These are phyloP conservation scores for Plantago major DNA, from an alignment of 257 asterid genomes.

Conservation along the genomic window DNA sequence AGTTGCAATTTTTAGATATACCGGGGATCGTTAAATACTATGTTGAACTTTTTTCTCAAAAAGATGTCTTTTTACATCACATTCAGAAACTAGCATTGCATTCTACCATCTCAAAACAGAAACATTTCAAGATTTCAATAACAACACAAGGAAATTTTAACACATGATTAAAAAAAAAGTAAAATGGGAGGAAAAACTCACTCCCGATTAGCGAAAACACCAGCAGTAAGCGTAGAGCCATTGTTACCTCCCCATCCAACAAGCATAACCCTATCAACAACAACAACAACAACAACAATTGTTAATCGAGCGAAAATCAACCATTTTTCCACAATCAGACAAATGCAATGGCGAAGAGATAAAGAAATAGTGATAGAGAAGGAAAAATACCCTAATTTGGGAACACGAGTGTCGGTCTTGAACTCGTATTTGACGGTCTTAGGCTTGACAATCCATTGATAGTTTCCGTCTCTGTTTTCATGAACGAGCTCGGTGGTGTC, in stretches of 20 bases:
- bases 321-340: too few species aligned
- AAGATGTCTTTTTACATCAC: too few species aligned
- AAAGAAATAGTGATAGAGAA: not conserved
- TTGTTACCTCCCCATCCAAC: constrained; percentile 99
- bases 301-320: too few species aligned
- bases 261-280: constrained; percentile 95
- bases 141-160: too few species aligned
- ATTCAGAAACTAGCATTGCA: too few species aligned
- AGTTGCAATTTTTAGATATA: too few species aligned
- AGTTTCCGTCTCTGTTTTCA: constrained; percentile 67
- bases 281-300: constrained; percentile 1
- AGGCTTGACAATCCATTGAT: constrained; percentile 95
- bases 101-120: too few species aligned
- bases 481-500: constrained; percentile 92
- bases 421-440: constrained; percentile 79
- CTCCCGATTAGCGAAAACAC: constrained; percentile 92
- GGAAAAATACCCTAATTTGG: constrained; percentile 68
- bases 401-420: constrained; percentile 68
- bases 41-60: too few species aligned
- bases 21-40: too few species aligned
- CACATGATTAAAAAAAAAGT: too few species aligned
- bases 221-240: constrained; percentile 89
- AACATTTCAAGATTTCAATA: too few species aligned
- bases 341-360: too few species aligned
- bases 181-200: constrained; percentile 44